Percentiles rank a stretch among this genome's conserved stretches.
Conservation (phyloP, 352 stramenopile species). For the Globisporangium cystogenes region DNA sequence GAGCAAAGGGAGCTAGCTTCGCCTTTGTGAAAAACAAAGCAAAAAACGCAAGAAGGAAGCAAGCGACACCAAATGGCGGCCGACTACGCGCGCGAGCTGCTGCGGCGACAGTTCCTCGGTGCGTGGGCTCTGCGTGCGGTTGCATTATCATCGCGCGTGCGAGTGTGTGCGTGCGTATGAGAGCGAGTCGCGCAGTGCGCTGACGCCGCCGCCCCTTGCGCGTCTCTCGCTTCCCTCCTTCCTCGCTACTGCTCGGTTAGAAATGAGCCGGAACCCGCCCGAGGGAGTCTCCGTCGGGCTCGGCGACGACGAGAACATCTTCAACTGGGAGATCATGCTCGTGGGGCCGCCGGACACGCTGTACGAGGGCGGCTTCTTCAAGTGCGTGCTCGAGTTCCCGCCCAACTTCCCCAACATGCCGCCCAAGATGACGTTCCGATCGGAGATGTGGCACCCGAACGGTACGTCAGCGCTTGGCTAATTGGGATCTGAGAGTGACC, state of each 20-base stretch:
- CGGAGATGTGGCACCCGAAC: slow-evolving; percentile 99
- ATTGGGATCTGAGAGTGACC: background rate
- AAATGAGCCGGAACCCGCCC: slow-evolving; percentile 98
- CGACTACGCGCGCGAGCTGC: slow-evolving; percentile 77
- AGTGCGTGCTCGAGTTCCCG: slow-evolving; percentile 96
- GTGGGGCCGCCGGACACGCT: slow-evolving; percentile 93
- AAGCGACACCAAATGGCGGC: slow-evolving; percentile 24
- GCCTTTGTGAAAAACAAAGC: slow-evolving; percentile 8
- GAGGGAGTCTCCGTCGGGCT: slow-evolving; percentile 98
- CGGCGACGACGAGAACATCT: slow-evolving; percentile 97
- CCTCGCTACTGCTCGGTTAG: slow-evolving; percentile 66
- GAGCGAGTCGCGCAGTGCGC: background rate
- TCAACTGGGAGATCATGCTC: slow-evolving; percentile 98
- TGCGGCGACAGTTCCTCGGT: slow-evolving; percentile 80
- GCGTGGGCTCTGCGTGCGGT: slow-evolving; percentile 7
- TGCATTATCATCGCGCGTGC: background rate
- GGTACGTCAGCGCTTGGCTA: slow-evolving; percentile 37
- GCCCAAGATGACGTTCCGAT: slow-evolving; percentile 98
- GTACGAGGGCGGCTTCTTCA: slow-evolving; percentile 99
- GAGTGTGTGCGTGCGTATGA: background rate
- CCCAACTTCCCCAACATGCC: slow-evolving; percentile 99
- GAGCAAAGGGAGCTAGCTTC: background rate
- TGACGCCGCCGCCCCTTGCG: background rate
- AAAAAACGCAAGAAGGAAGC: slow-evolving; percentile 8
- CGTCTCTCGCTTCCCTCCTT: background rate